These are phyloP conservation scores for Pseudopyricularia cyperi DNA, from an alignment of 2,329 filamentous ascomycete genomes.

Conservation along the genomic window DNA sequence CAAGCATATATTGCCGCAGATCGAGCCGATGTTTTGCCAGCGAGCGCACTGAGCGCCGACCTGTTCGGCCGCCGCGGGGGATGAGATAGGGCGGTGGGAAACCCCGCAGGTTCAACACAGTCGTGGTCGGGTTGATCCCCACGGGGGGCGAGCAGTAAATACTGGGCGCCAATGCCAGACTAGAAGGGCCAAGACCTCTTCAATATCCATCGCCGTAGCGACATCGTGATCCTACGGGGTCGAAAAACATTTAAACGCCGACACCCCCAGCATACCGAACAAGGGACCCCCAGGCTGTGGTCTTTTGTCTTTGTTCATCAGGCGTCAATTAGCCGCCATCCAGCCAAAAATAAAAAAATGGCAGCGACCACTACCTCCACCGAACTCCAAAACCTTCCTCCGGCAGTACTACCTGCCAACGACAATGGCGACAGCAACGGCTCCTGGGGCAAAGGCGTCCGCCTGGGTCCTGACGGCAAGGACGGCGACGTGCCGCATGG, in stretches of 20 bases:
- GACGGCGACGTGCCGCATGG: background rate
- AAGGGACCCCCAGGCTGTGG: too few species aligned
- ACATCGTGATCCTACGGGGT: too few species aligned
- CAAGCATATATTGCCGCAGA: background rate
- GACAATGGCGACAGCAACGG: background rate
- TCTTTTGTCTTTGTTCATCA: background rate
- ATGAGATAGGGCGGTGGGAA: background rate
- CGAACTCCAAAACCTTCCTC: background rate
- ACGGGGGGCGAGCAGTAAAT: too few species aligned
- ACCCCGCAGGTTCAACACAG: background rate
- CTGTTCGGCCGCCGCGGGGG: background rate
- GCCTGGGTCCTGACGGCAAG: background rate
- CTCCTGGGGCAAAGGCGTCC: background rate
- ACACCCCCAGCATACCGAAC: too few species aligned
- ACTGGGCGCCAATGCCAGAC: too few species aligned
- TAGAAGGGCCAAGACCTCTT: too few species aligned
- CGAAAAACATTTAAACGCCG: too few species aligned
- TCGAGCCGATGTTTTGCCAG: background rate
- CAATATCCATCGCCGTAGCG: too few species aligned
- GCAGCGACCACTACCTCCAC: background rate
- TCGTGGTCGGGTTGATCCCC: too few species aligned
- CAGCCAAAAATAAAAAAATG: background rate
- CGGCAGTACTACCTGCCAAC: background rate
- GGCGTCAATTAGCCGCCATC: background rate
- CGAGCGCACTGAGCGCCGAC: background rate